Conservation (phyloP, 2,329 filamentous ascomycete species). For the Fusarium armeniacum region DNA sequence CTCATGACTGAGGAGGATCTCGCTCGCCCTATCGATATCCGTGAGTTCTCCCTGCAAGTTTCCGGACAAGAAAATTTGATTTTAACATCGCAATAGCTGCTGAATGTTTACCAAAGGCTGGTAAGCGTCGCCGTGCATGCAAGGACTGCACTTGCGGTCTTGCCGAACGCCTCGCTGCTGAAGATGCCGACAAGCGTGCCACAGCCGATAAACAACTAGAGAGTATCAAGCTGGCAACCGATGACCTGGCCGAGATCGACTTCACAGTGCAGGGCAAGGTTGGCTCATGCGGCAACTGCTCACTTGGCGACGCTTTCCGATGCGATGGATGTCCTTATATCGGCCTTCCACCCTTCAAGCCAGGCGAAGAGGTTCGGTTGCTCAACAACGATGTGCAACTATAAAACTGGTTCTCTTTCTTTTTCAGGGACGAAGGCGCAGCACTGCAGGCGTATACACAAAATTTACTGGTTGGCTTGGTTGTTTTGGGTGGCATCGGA, state of each 20-base stretch:
- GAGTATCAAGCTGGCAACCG: constrained; percentile 77
- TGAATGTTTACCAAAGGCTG: constrained; percentile 88
- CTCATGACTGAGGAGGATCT: constrained; percentile 89
- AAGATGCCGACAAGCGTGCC: constrained; percentile 81
- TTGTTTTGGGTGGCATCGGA: constrained; percentile 37
- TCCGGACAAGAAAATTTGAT: not conserved
- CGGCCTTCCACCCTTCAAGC: constrained; percentile 95
- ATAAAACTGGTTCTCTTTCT: constrained; percentile 56
- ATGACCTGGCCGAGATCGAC: constrained; percentile 88
- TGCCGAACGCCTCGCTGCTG: constrained; percentile 85
- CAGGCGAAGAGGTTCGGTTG: constrained; percentile 91
- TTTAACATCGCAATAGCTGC: constrained; percentile 66
- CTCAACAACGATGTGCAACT: constrained; percentile 89
- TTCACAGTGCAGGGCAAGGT: constrained; percentile 98
- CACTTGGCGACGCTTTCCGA: constrained; percentile 89
- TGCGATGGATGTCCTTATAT: constrained; percentile 84
- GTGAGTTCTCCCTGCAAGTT: constrained; percentile 67
- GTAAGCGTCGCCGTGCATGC: constrained; percentile 91
- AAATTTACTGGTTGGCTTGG: constrained; percentile 40
- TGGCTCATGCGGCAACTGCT: constrained; percentile 94
- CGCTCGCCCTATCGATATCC: constrained; percentile 80
- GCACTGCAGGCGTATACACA: constrained; percentile 47
- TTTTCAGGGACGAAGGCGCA: constrained; percentile 36
- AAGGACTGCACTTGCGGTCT: constrained; percentile 98
- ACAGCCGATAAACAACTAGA: constrained; percentile 76